phyloP scores from a whole-genome alignment of 2,329 filamentous ascomycete species.

The Neonectria punicea region DNA sequence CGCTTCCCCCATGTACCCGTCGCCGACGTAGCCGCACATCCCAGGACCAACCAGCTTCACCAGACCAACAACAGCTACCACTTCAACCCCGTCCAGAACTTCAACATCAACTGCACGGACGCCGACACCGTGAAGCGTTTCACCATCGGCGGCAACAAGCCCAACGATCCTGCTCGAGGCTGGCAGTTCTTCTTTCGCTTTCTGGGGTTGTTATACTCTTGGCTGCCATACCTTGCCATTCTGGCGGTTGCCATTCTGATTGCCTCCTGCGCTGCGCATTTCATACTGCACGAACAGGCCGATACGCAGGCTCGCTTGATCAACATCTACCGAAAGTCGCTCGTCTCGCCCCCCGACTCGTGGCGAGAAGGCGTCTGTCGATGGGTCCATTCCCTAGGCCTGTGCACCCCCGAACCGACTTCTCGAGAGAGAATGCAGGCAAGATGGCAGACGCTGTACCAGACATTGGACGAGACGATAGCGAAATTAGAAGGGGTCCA shows the following conservation, averaged over 20 bases:
- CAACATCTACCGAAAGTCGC: not conserved
- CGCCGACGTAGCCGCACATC: not conserved
- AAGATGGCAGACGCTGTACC: not conserved
- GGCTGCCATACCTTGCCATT: not conserved
- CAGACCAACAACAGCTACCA: not conserved
- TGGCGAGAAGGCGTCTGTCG: not conserved
- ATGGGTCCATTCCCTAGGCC: not conserved
- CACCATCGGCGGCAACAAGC: not conserved
- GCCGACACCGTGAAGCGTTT: not conserved
- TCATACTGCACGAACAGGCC: not conserved
- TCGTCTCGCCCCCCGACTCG: not conserved
- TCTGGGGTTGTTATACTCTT: not conserved
- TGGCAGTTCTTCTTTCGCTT: not conserved
- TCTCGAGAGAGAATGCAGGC: not conserved
- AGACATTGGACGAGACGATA: not conserved
- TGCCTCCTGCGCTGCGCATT: not conserved
- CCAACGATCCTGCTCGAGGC: not conserved
- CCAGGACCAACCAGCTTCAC: not conserved
- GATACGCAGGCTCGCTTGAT: not conserved
- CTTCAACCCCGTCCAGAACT: not conserved
- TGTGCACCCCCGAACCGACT: not conserved
- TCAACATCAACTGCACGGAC: not conserved
- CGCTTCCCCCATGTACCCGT: not conserved
- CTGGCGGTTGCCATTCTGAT: not conserved
- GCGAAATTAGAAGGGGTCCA: not conserved